phyloP scores from a whole-genome alignment of 75 land plant species.

The Gnetum montanum region DNA sequence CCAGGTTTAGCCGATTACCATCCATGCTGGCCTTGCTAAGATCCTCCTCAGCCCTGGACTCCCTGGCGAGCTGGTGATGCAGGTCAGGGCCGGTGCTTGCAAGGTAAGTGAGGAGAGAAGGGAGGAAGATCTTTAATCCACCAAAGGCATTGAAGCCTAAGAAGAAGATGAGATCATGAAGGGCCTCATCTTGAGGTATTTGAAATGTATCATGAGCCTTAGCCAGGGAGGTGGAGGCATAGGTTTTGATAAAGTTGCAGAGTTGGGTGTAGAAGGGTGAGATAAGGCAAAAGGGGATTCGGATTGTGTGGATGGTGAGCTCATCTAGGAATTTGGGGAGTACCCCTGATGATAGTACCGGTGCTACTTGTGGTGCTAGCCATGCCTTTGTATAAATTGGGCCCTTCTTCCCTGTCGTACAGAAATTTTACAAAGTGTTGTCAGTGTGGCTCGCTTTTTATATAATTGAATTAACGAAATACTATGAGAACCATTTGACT shows the following conservation, averaged over 20 bases:
- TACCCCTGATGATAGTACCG: conserved; percentile 7
- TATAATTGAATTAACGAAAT: too few species aligned
- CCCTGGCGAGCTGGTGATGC: conserved; percentile 36
- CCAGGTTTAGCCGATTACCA: too few species aligned
- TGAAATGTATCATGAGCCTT: conserved; percentile 16
- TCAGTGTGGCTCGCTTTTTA: too few species aligned
- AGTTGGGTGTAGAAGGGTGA: conserved; percentile 18
- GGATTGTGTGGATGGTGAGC: not conserved
- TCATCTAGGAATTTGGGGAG: conserved; percentile 11
- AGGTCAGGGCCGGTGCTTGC: conserved; percentile 15
- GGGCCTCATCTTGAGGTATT: conserved; percentile 23
- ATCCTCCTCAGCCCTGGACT: conserved; percentile 18
- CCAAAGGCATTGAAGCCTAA: conserved; percentile 27
- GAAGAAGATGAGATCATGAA: conserved; percentile 36
- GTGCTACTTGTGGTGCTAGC: conserved; percentile 5
- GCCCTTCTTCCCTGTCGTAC: not conserved
- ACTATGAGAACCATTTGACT: too few species aligned
- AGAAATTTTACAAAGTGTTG: too few species aligned
- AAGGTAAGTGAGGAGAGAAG: conserved; percentile 14
- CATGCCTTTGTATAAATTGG: conserved; percentile 8
- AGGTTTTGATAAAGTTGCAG: conserved; percentile 15
- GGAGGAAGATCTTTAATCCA: conserved; percentile 7
- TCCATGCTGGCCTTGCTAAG: too few species aligned
- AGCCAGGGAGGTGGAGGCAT: conserved; percentile 13
- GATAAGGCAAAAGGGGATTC: conserved; percentile 11